These are phyloP conservation scores for Huntiella omanensis DNA, from an alignment of 2,329 filamentous ascomycete species.

Conservation along the genomic window DNA sequence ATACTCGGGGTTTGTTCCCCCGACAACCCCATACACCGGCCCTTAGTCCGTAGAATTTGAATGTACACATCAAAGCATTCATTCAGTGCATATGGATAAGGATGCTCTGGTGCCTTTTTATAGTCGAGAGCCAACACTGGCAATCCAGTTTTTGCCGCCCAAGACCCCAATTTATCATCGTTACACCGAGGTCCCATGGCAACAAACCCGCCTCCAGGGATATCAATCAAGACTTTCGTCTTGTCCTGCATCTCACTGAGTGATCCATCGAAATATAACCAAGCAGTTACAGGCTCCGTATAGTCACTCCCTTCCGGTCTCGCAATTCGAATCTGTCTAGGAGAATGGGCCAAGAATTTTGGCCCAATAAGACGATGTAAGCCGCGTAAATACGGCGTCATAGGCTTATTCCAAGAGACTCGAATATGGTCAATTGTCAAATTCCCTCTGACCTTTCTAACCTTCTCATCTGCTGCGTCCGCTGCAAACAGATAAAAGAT, in stretches of 20 bases:
- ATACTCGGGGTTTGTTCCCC: conserved; percentile 21
- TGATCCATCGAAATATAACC: conserved; percentile 89
- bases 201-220: conserved; percentile 88
- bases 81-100: conserved; percentile 29
- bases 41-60: conserved; percentile 20
- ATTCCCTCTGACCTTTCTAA: conserved; percentile 69
- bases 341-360: conserved; percentile 63
- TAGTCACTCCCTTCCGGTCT: conserved; percentile 66
- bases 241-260: conserved; percentile 58
- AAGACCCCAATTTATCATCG: conserved; percentile 83
- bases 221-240: conserved; percentile 64
- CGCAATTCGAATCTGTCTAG: conserved; percentile 67
- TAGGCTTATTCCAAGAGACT: conserved; percentile 90
- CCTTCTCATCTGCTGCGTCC: conserved; percentile 91
- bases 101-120: conserved; percentile 31
- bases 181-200: conserved; percentile 91
- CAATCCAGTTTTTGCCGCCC: conserved; percentile 77
- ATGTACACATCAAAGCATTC: conserved; percentile 31
- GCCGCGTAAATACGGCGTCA: conserved; percentile 64
- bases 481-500: conserved; percentile 83
- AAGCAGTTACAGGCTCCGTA: conserved; percentile 61
- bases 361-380: conserved; percentile 58
- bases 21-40: conserved; percentile 26
- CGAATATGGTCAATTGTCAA: conserved; percentile 82
- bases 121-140: conserved; percentile 87